Conservation (phyloP, 106 monocot genomes). For the Cymbidium sinense region DNA sequence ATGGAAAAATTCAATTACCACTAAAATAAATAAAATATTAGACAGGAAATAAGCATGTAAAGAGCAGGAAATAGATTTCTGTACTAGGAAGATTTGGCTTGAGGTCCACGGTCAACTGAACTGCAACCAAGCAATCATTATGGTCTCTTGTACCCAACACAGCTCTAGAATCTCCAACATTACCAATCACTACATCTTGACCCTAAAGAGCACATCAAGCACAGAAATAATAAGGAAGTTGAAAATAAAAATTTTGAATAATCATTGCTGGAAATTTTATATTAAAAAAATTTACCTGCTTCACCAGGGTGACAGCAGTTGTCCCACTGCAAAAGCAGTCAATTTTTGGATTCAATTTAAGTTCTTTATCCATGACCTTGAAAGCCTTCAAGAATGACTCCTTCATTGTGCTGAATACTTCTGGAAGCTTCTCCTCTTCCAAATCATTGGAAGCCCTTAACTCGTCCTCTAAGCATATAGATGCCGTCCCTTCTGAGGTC, state of each 20-base stretch:
- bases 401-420: conserved; percentile 47
- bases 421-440: conserved; percentile 62
- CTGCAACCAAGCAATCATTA: conserved; percentile 24
- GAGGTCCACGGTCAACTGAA: conserved; percentile 41
- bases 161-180: conserved; percentile 26
- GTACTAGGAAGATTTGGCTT: conserved; percentile 49
- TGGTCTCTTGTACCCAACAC: conserved; percentile 30
- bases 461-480: conserved; percentile 10
- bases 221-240: neutral
- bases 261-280: neutral
- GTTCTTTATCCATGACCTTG: conserved; percentile 88
- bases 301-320: conserved; percentile 79
- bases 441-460: conserved; percentile 1
- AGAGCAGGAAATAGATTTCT: neutral
- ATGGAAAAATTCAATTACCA: neutral
- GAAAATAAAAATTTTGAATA: neutral
- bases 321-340: conserved; percentile 95
- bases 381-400: conserved; percentile 79
- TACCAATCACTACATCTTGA: conserved; percentile 23
- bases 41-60: neutral
- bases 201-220: conserved; percentile 6
- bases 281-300: conserved; percentile 41
- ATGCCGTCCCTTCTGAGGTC: conserved; percentile 52
- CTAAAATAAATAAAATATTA: neutral
- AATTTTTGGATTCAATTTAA: conserved; percentile 60